Base-by-base conservation (phyloP, 106 monocot species). In the Dioscorea dumetorum region DNA sequence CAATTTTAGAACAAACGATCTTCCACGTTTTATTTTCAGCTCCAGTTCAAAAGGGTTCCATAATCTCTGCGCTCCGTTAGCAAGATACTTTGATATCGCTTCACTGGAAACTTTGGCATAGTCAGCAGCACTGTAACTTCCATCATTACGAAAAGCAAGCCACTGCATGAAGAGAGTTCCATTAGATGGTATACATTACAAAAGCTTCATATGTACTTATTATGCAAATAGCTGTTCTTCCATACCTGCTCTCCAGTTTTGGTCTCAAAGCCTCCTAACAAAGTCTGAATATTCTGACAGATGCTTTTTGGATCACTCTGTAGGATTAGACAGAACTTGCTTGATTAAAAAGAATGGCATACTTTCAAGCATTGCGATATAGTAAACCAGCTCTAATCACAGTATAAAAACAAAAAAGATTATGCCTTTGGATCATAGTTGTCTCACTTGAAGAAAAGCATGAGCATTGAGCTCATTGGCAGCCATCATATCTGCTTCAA, bases 401-500 rank as follows among this genome's bases (percentile, higher is more conserved):
- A 10, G 41, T 6, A 54, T 54, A 19, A 54, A n/a, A 54, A 54
- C 54, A 54, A 19, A 51, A 51, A 51, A 51, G 12, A 54, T 19
- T 54, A 19, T 15, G 9, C 18, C 15, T 54, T 54, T 54, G 19
- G 54, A 19, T 54, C 15, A 19, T 15, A 54, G 54, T 79, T 66
- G 17, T 52, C 72, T 80, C 75, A 88, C 95, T 79, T 95, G 91
- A 80, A 95, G 95, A 33, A 63, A 76, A 73, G 69, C 68, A 80
- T 95, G 95, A 50, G 88, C 70, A 71, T 70, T 80, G 67, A 95
- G 77, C 70, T 95, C 95, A 78, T 91, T 88, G 57, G 91, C 85
- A 56, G 91, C 95, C 95, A 95, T 91, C 86, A 95, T 88, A 73
- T 95, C 91, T 62, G 91, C 85, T 76, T 95, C 91, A 49, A 71